phyloP scores from a whole-genome alignment of 2,329 filamentous ascomycete genomes.

The Aphanoascus verrucosus region DNA sequence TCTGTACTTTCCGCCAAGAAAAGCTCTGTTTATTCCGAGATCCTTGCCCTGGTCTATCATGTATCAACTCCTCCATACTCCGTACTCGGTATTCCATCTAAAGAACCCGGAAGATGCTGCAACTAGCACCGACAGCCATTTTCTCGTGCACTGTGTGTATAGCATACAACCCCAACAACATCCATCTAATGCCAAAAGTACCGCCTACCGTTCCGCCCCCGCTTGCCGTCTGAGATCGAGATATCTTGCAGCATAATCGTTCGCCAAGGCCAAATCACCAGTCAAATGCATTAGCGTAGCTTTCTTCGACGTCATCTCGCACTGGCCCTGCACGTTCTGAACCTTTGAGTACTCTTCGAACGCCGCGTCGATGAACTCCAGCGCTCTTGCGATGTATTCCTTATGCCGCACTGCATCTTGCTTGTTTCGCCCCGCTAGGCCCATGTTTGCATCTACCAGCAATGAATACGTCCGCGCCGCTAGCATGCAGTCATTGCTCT shows the following conservation, averaged over 20 bases:
- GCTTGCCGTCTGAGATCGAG: constrained; percentile 40
- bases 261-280: constrained; percentile 53
- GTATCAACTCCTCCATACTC: too few species aligned
- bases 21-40: too few species aligned
- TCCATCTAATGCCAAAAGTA: too few species aligned
- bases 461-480: constrained; percentile 57
- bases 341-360: constrained; percentile 55
- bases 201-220: background rate
- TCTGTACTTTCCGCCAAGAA: too few species aligned
- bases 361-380: constrained; percentile 52
- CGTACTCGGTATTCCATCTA: too few species aligned
- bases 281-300: constrained; percentile 61
- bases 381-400: constrained; percentile 49
- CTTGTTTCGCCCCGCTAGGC: constrained; percentile 52
- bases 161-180: too few species aligned
- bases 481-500: constrained; percentile 54
- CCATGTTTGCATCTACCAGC: constrained; percentile 69
- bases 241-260: constrained; percentile 57
- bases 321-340: constrained; percentile 59
- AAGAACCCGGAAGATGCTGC: too few species aligned
- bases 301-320: constrained; percentile 74
- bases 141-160: too few species aligned
- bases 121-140: too few species aligned
- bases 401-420: constrained; percentile 37
- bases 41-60: too few species aligned